Percentiles rank a stretch among this genome's conserved stretches.
Evolutionary conservation across 2,329 filamentous ascomycete species (phyloP).

Genomic region (Lachnum nothofagi): DNA sequence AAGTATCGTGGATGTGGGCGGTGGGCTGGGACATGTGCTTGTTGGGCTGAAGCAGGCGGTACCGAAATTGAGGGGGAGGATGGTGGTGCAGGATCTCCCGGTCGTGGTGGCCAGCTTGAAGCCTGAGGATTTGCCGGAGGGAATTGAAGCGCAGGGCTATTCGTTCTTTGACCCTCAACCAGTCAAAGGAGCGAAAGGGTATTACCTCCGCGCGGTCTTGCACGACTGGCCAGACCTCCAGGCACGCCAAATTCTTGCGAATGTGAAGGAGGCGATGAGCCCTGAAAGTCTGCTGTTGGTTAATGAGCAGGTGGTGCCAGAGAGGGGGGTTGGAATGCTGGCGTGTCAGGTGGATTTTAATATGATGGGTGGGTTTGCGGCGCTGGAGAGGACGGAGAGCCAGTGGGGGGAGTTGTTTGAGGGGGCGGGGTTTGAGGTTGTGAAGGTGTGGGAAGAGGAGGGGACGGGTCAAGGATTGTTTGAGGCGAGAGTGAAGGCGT

Average conservation of each 20-base stretch:
- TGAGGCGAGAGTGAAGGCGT: conserved; percentile 1
- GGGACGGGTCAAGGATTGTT: conserved; percentile 1
- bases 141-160: conserved; percentile 29
- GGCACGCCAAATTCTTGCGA: conserved; percentile 30
- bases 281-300: conserved; percentile 39
- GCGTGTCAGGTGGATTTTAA: conserved; percentile 36
- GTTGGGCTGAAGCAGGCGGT: no score
- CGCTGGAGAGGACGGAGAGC: conserved; percentile 36
- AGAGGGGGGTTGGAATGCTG: conserved; percentile 27
- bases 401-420: conserved; percentile 35
- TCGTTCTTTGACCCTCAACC: conserved; percentile 35
- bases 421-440: conserved; percentile 7
- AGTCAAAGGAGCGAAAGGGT: conserved; percentile 29
- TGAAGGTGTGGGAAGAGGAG: conserved; percentile 1
- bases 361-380: conserved; percentile 37
- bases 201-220: conserved; percentile 34
- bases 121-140: background rate
- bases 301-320: conserved; percentile 39
- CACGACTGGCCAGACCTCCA: conserved; percentile 39
- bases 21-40: conserved; percentile 1
- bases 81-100: no score
- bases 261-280: conserved; percentile 24
- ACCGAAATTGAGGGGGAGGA: no score
- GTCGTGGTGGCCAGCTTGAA: no score
- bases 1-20: conserved; percentile 10